Evolutionary conservation across 2,329 filamentous ascomycete species (phyloP), one percentile per base, ranked within the genome.

Genomic region (Huntiella decipiens): DNA sequence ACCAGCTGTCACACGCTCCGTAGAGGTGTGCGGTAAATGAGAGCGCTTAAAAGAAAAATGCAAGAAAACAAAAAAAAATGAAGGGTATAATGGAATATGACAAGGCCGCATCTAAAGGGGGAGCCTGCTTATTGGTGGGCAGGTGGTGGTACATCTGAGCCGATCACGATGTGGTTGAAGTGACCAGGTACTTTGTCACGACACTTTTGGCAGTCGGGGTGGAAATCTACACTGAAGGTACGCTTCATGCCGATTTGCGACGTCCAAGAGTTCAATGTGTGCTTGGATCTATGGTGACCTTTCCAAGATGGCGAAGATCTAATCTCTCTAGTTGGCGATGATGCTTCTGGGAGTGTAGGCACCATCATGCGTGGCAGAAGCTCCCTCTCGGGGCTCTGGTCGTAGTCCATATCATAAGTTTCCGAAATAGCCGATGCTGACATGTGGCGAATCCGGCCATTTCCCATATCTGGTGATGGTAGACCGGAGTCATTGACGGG

Each of bases 141-240:
- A 28, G 22, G 22, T 28, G 22, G 22, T 28, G 22, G 22, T 41
- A 36, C 38, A 43, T 43, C 22, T 28, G 22, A 52, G 66, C 74
- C 76, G 54, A 77, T 69, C 52, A 84, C 75, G 50, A 86, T 83
- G 60, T 87, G 82, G 56, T 81, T 85, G 57, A 84, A 86, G 57
- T 87, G 82, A 1, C 82, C 82, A 0, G 82, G 81, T 5, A 84
- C 78, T 57, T 77, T 81, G 57, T 73, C 67, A 38, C 70, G 71
- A 61, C 82, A 87, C 60, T 85, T 85, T 51, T 85, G 80, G 57
- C 82, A 87, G 59, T 84, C 81, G 10, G 77, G 70, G 51, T 81
- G 67, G 62, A 79, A 86, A 43, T 82, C 82, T 73, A 86, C 84
- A 54, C 79, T 82, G 58, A 86, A 79, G 51, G 71, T 75, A 57